phyloP scores from a whole-genome alignment of 1,284 basidiomycete species.

The Mycosarcoma mackinlayi region DNA sequence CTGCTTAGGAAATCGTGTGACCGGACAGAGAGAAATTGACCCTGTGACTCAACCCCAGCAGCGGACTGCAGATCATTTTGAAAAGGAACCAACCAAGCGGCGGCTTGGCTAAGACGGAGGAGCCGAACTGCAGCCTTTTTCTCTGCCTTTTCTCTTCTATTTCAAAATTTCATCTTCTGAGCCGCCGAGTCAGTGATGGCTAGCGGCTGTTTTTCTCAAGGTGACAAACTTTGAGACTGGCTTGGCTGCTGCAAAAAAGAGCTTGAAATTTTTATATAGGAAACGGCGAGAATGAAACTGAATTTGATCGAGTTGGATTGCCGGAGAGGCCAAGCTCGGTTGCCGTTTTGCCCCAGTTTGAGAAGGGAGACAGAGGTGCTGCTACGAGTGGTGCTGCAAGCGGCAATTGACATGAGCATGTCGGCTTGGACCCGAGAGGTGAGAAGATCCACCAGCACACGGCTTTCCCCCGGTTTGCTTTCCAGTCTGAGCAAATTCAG shows the following conservation, averaged over 20 bases:
- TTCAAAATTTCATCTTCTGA: not conserved
- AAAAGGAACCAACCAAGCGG: not conserved
- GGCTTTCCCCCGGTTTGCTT: not conserved
- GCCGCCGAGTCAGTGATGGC: not conserved
- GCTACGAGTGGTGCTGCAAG: too few species aligned
- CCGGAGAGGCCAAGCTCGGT: too few species aligned
- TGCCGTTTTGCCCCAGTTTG: not conserved
- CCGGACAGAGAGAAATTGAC: not conserved
- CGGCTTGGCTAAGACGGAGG: conserved; percentile 10
- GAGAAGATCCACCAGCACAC: not conserved
- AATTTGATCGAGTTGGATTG: too few species aligned
- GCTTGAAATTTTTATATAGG: not conserved
- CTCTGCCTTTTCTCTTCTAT: not conserved
- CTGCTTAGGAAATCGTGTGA: too few species aligned
- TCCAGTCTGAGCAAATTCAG: not conserved
- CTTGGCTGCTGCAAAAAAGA: not conserved
- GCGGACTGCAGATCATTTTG: not conserved
- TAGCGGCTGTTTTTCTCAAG: too few species aligned
- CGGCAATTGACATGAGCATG: not conserved
- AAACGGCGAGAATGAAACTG: too few species aligned
- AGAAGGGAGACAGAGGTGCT: not conserved
- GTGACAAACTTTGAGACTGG: too few species aligned
- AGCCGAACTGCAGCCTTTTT: not conserved
- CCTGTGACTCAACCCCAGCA: not conserved
- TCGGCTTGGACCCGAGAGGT: not conserved